Conservation (phyloP, 116 monocot genomes). For the Thalassia testudinum region DNA sequence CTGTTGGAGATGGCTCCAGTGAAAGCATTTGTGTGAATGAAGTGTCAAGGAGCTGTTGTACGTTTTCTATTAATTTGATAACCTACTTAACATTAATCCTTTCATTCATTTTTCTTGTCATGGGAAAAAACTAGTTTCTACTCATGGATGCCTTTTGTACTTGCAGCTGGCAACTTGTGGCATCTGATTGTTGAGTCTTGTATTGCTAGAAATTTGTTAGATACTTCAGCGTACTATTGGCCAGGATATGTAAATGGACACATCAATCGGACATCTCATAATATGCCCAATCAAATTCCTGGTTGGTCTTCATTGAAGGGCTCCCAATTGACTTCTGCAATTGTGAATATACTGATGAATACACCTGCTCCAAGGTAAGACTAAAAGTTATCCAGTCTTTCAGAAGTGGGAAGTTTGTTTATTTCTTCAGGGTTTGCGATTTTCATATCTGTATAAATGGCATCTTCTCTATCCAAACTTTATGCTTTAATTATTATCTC, state of each 20-base stretch:
- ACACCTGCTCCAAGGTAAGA: constrained; percentile 81
- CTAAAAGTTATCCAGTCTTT: no score
- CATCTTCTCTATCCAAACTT: no score
- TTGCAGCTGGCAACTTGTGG: constrained; percentile 78
- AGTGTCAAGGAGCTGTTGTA: constrained; percentile 17
- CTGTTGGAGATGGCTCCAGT: constrained; percentile 38
- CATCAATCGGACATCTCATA: constrained; percentile 55
- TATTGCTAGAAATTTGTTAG: constrained; percentile 73
- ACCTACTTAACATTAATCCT: no score
- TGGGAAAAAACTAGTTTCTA: no score
- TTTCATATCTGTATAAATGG: no score
- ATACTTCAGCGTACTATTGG: constrained; percentile 90
- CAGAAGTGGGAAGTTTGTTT: no score
- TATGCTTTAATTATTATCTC: no score
- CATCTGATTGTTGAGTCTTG: constrained; percentile 96
- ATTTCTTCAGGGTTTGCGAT: no score
- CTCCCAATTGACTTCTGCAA: constrained; percentile 42
- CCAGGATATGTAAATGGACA: constrained; percentile 67
- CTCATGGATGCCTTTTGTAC: not conserved
- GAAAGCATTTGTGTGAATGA: constrained; percentile 33
- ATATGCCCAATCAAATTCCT: constrained; percentile 35
- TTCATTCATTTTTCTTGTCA: no score
- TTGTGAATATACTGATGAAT: constrained; percentile 49
- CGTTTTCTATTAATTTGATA: constrained; percentile 6
- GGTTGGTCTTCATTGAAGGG: constrained; percentile 78